phyloP scores from a whole-genome alignment of 768 basidiomycete genomes.

The Rhodotorula babjevae region DNA sequence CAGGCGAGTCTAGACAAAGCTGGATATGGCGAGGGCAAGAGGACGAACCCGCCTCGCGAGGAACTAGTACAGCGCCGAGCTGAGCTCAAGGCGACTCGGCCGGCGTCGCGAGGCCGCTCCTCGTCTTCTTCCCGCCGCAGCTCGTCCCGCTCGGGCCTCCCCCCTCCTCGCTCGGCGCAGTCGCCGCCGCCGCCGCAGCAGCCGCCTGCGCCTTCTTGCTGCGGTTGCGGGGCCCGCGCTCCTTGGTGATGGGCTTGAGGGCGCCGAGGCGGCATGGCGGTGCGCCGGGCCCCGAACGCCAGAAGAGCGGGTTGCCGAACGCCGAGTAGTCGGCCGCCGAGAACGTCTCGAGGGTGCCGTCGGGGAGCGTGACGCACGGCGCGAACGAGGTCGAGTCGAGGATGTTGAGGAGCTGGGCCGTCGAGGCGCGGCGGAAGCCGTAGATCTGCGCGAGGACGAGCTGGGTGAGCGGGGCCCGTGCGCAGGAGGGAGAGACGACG shows the following conservation, averaged over 20 bases:
- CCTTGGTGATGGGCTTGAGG: constrained; percentile 33
- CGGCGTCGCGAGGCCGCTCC: too few species aligned
- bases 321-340: constrained; percentile 31
- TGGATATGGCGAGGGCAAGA: too few species aligned
- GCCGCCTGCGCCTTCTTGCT: constrained; percentile 17
- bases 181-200: too few species aligned
- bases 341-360: constrained; percentile 20
- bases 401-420: constrained; percentile 24
- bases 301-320: constrained; percentile 30
- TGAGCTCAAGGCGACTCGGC: too few species aligned
- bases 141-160: too few species aligned
- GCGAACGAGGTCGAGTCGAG: constrained; percentile 18
- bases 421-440: constrained; percentile 38
- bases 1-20: too few species aligned
- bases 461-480: too few species aligned
- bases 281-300: not conserved
- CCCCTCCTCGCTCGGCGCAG: too few species aligned
- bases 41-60: too few species aligned
- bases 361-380: not conserved
- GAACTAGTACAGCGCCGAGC: too few species aligned
- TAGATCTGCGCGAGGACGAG: constrained; percentile 14
- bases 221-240: constrained; percentile 20
- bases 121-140: too few species aligned
- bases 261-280: constrained; percentile 14
- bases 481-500: not conserved